A percentile compares a stretch with the other conserved stretches of the same genome.
phyloP scores from a whole-genome alignment of 306 rosid species.

The Fagus crenata region DNA sequence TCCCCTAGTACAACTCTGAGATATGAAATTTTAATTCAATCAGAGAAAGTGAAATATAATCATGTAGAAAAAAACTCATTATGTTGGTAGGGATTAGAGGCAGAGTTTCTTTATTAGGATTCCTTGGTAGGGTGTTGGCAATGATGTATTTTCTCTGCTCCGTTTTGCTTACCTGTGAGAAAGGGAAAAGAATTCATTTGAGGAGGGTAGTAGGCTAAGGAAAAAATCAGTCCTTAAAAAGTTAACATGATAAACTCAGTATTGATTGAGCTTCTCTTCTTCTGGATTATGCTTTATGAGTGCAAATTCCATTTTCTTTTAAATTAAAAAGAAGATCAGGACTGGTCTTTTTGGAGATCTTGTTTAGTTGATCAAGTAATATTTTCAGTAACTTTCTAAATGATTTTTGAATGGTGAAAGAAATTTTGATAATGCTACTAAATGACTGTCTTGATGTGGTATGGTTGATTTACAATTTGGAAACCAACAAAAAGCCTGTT shows the following conservation, averaged over 20 bases:
- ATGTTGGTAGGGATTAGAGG: neutral
- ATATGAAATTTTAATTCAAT: neutral
- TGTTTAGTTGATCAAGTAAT: too few species aligned
- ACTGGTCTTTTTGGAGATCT: too few species aligned
- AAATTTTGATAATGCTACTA: neutral
- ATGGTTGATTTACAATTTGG: neutral
- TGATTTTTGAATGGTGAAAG: neutral
- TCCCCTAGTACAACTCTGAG: neutral
- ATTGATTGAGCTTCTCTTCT: neutral
- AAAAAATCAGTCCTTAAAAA: neutral
- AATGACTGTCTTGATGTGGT: constrained; percentile 1
- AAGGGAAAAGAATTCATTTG: neutral
- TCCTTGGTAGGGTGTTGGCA: neutral
- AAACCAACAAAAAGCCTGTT: too few species aligned
- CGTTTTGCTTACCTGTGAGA: neutral
- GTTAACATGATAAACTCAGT: neutral
- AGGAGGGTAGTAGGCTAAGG: neutral
- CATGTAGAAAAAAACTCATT: neutral
- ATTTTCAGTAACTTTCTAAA: neutral
- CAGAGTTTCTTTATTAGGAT: neutral
- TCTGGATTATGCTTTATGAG: too few species aligned
- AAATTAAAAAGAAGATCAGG: too few species aligned
- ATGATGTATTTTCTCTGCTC: neutral
- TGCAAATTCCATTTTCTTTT: too few species aligned
- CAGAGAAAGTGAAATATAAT: neutral